These are phyloP conservation scores for Blakeslea trispora DNA, from an alignment of 371 early-diverging fungal genomes.

Conservation along the genomic window DNA sequence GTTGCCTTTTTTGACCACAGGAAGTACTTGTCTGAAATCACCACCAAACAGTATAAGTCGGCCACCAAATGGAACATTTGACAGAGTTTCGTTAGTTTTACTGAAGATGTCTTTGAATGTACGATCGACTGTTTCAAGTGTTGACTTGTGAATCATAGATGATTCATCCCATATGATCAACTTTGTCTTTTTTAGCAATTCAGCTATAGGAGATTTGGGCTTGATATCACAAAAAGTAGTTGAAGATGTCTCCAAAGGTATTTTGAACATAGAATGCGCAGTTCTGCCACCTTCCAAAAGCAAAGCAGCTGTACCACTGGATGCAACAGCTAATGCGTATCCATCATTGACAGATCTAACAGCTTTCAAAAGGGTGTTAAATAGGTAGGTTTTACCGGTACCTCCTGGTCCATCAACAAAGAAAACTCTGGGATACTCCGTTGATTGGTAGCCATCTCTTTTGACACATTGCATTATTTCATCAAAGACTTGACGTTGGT, in stretches of 20 bases:
- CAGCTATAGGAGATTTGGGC: not conserved
- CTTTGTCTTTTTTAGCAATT: slow-evolving; percentile 8
- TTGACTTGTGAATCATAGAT: slow-evolving; percentile 15
- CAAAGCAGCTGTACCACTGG: slow-evolving; percentile 28
- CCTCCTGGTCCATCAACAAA: slow-evolving; percentile 25
- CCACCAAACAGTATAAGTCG: slow-evolving; percentile 25
- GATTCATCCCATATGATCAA: slow-evolving; percentile 30
- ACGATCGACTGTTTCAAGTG: slow-evolving; percentile 28
- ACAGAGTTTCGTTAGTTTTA: slow-evolving; percentile 1
- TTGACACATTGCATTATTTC: not conserved
- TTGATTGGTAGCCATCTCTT: not conserved
- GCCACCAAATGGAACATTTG: slow-evolving; percentile 34
- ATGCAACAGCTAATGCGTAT: slow-evolving; percentile 12
- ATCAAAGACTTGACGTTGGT: not conserved
- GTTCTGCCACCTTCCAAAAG: slow-evolving; percentile 24
- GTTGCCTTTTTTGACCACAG: slow-evolving; percentile 16
- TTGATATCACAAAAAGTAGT: slow-evolving; percentile 12
- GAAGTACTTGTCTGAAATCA: slow-evolving; percentile 26
- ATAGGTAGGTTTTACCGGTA: slow-evolving; percentile 4
- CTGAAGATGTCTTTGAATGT: slow-evolving; percentile 26
- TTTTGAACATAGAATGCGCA: slow-evolving; percentile 27
- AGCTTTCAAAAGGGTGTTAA: not conserved
- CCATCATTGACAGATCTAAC: not conserved
- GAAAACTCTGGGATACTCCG: not conserved
- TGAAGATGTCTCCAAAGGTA: slow-evolving; percentile 12